Base-by-base conservation (phyloP, 768 basidiomycete species). In the Pulveroboletus sp. region DNA sequence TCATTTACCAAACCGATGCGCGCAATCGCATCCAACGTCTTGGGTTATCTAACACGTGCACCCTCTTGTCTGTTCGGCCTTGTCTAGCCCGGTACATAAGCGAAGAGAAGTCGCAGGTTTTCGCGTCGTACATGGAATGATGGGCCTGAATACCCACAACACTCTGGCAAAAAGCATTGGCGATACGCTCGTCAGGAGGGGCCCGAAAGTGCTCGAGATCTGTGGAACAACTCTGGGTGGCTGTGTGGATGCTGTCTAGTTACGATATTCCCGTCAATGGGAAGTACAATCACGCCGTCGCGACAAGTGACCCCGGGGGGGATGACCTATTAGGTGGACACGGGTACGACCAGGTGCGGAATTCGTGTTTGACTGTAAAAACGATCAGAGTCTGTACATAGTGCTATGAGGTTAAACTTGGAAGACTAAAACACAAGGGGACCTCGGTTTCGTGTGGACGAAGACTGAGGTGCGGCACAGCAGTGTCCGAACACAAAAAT, bases 121-220 rank as follows among this genome's bases (percentile, higher is more conserved):
- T 21, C 79, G 1, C 69, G 73, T 8, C 78, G 77, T 0, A 67
- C 76, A 1, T 83, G 78, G 78, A 67, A 62, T 42, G 69, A 73
- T 33, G 82, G 82, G 0, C 73, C 73, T 9, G 82, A 83, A 64
- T 82, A 82, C 80, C 80, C 0, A 81, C 80, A 7, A 79, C 82
- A 0, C 54, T 83, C 47, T 61, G 80, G 27, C 75, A 81, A 6
- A 83, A 82, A 55, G 78, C 78, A 1, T 39, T 75, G 13, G 72
- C 71, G 1, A 62, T 64, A 18, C 52, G 49, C 13, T 17, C 61
- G 37, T 45, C 47, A 39, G 38, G 6, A 24, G 5, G 10, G 46
- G 50, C 9, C 26, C 48, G 7, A 44, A 53, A 6, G 59, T 54
- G 2, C 62, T 82, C 31, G 80, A 83, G 58, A 73, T 83, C 30